Evolutionary conservation across 441 rosid species (phyloP).

Genomic region (Eutrema salsugineum): DNA sequence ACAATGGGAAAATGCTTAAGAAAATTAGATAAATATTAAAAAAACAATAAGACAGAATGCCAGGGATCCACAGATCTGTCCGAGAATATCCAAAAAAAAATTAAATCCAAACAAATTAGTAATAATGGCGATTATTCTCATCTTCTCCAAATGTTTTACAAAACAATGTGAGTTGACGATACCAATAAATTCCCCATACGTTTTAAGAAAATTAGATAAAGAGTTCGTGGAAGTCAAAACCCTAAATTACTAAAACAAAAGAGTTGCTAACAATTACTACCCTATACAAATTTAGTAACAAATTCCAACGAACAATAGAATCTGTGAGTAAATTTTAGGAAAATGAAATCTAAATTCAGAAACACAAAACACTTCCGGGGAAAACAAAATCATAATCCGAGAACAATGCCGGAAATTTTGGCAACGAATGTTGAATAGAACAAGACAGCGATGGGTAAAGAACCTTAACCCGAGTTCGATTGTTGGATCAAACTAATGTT

Average conservation of each 20-base stretch:
- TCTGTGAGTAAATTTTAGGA: background rate
- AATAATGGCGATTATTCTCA: background rate
- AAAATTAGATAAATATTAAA: conserved; percentile 15
- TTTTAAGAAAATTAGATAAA: background rate
- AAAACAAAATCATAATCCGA: background rate
- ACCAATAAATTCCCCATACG: background rate
- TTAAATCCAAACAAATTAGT: background rate
- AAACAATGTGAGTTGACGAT: background rate
- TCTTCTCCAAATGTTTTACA: background rate
- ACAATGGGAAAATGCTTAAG: conserved; percentile 9
- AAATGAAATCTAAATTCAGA: background rate
- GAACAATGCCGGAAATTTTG: conserved; percentile 5
- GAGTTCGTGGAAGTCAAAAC: conserved; percentile 19
- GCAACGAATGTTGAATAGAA: background rate
- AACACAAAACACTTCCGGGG: background rate
- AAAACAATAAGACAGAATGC: background rate
- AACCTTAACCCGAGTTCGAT: conserved; percentile 3
- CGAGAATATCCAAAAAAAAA: background rate
- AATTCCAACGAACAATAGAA: background rate
- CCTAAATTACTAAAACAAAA: conserved; percentile 14
- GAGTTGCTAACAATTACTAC: background rate
- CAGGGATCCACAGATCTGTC: conserved; percentile 8
- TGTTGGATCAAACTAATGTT: background rate
- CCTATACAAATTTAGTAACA: background rate
- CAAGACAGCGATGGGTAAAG: background rate